phyloP scores from a whole-genome alignment of 1,139 yeast species.

The Groenewaldozyma sp. region DNA sequence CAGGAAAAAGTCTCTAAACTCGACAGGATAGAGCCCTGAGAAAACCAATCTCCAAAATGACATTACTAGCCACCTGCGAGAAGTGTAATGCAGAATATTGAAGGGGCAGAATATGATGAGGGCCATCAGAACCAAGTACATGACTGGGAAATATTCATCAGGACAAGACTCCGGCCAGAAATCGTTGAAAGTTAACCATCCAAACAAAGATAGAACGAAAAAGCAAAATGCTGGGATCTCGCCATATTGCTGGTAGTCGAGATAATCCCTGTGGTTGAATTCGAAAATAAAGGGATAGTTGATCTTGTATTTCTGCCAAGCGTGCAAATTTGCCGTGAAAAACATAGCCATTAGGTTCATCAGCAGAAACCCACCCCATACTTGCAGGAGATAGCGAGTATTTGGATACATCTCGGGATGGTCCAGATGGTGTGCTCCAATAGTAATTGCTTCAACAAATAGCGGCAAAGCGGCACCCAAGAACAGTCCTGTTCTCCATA shows the following conservation, averaged over 20 bases:
- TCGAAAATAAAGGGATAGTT: slow-evolving; percentile 92
- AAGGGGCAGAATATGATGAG: slow-evolving; percentile 54
- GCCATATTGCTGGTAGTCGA: slow-evolving; percentile 57
- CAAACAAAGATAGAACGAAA: slow-evolving; percentile 47
- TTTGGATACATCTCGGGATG: slow-evolving; percentile 19
- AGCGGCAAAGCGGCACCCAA: slow-evolving; percentile 68
- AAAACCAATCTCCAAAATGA: slow-evolving; percentile 64
- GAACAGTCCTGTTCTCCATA: slow-evolving; percentile 42
- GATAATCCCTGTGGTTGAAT: slow-evolving; percentile 61
- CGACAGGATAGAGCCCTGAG: slow-evolving; percentile 89
- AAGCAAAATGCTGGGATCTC: slow-evolving; percentile 54
- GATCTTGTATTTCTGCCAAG: slow-evolving; percentile 67
- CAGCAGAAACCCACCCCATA: slow-evolving; percentile 88
- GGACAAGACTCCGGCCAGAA: slow-evolving; percentile 55
- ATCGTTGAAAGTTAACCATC: slow-evolving; percentile 68
- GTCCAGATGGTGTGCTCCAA: slow-evolving; percentile 35
- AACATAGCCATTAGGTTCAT: slow-evolving; percentile 49
- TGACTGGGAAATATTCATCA: slow-evolving; percentile 74
- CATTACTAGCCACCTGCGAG: slow-evolving; percentile 66
- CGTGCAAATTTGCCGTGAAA: slow-evolving; percentile 58
- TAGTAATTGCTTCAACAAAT: slow-evolving; percentile 41
- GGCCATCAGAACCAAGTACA: slow-evolving; percentile 49
- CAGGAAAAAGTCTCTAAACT: slow-evolving; percentile 83
- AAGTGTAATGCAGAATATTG: slow-evolving; percentile 40
- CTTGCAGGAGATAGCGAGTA: slow-evolving; percentile 51